phyloP scores from a whole-genome alignment of 768 basidiomycete genomes.

The Atractiella rhizophila region DNA sequence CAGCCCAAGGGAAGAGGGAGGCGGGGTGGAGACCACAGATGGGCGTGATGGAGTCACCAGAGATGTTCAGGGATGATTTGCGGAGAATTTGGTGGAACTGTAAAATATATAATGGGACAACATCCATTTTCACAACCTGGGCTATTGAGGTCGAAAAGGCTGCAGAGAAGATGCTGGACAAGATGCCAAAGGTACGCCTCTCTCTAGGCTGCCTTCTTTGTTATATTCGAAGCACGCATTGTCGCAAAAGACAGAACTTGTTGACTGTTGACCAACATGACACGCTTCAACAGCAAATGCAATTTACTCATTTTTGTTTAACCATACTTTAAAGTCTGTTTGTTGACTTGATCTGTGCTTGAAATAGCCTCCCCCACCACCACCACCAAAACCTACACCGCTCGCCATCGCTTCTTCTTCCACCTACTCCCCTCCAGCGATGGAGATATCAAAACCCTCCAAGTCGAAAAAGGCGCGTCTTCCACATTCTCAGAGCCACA shows the following conservation, averaged over 20 bases:
- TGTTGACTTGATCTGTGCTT: background rate
- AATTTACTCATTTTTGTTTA: background rate
- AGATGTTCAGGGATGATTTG: constrained; percentile 64
- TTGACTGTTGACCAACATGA: background rate
- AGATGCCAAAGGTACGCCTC: too few species aligned
- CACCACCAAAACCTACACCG: too few species aligned
- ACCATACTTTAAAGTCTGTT: background rate
- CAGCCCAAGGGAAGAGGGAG: constrained; percentile 15
- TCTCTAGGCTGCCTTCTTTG: constrained; percentile 24
- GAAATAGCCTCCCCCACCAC: too few species aligned
- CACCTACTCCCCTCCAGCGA: too few species aligned
- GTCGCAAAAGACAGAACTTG: background rate
- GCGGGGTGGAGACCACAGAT: constrained; percentile 16
- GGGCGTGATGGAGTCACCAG: constrained; percentile 23
- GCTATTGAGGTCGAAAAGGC: constrained; percentile 57
- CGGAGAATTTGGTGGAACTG: constrained; percentile 72
- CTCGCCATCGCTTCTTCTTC: too few species aligned
- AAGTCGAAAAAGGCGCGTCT: constrained; percentile 2
- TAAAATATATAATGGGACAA: constrained; percentile 78
- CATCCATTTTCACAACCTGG: constrained; percentile 40
- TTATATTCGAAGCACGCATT: background rate
- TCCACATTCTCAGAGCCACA: constrained; percentile 5
- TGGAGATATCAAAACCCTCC: too few species aligned
- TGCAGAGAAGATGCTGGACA: constrained; percentile 69
- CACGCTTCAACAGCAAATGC: background rate